phyloP scores from a whole-genome alignment of 352 stramenopile species.

The Sclerospora graminicola region DNA sequence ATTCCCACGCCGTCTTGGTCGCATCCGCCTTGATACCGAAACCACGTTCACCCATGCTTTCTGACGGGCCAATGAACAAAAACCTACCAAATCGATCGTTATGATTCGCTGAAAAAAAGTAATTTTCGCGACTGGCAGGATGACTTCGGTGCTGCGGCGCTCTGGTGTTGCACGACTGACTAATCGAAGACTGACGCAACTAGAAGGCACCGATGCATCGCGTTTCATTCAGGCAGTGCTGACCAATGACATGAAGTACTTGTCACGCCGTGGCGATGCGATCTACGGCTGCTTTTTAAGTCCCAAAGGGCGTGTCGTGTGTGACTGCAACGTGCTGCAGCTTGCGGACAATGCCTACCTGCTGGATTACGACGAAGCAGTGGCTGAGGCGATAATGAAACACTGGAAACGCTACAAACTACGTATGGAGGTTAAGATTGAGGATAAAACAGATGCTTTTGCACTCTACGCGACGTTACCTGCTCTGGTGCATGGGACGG shows the following conservation, averaged over 20 bases:
- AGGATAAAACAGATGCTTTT: constrained; percentile 52
- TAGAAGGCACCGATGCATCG: constrained; percentile 55
- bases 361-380: constrained; percentile 54
- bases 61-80: neutral
- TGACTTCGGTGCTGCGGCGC: constrained; percentile 21
- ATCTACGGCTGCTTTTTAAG: constrained; percentile 75
- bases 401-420: constrained; percentile 86
- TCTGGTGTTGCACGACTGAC: constrained; percentile 37
- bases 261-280: constrained; percentile 39
- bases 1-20: constrained; percentile 83
- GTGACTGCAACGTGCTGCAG: constrained; percentile 69
- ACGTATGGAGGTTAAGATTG: constrained; percentile 70
- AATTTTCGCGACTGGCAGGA: constrained; percentile 1
- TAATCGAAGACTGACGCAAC: constrained; percentile 49
- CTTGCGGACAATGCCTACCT: constrained; percentile 59
- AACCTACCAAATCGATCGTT: neutral
- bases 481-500: constrained; percentile 21
- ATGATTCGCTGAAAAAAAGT: constrained; percentile 11
- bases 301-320: constrained; percentile 66
- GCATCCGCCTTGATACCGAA: constrained; percentile 82
- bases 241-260: constrained; percentile 74
- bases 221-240: constrained; percentile 76
- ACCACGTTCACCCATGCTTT: constrained; percentile 68
- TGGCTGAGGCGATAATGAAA: constrained; percentile 54
- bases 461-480: constrained; percentile 41